phyloP scores from a whole-genome alignment of 352 stramenopile species.

The Pythium myriotylum region DNA sequence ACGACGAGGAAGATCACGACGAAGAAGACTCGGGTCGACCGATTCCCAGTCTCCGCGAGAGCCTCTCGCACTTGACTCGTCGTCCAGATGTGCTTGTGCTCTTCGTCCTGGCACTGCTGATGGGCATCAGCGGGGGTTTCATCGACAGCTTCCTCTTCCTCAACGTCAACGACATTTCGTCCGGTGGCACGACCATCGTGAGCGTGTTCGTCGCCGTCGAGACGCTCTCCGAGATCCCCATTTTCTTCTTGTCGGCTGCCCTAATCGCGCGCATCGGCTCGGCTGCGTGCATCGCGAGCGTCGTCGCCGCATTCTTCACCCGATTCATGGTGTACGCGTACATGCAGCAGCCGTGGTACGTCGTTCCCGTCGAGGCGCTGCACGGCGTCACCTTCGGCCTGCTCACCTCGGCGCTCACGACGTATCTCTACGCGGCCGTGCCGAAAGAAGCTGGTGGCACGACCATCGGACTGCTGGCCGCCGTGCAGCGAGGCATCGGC shows the following conservation, averaged over 20 bases:
- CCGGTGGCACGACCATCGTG: conserved; percentile 50
- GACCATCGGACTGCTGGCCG: conserved; percentile 63
- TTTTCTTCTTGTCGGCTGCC: conserved; percentile 68
- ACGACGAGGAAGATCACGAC: conserved; percentile 20
- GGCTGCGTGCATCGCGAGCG: conserved; percentile 44
- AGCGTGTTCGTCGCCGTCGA: conserved; percentile 62
- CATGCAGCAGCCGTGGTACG: conserved; percentile 55
- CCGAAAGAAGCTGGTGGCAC: conserved; percentile 56
- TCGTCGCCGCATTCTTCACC: conserved; percentile 47
- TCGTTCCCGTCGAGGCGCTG: conserved; percentile 58
- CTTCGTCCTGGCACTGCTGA: conserved; percentile 56
- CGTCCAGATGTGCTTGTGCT: conserved; percentile 56
- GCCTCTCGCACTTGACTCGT: conserved; percentile 3
- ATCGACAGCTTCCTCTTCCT: conserved; percentile 70
- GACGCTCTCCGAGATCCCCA: conserved; percentile 62
- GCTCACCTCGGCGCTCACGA: conserved; percentile 65
- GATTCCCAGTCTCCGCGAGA: too few species aligned
- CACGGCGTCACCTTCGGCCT: conserved; percentile 67
- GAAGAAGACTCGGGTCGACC: neutral
- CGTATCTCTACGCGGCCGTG: conserved; percentile 65
- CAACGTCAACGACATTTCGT: conserved; percentile 63
- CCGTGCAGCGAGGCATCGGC: conserved; percentile 63
- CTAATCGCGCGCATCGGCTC: conserved; percentile 59
- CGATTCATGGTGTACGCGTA: conserved; percentile 59
- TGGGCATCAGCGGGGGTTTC: conserved; percentile 49